Conservation (phyloP, 495 filamentous ascomycete genomes). For the Penicillium daleae region DNA sequence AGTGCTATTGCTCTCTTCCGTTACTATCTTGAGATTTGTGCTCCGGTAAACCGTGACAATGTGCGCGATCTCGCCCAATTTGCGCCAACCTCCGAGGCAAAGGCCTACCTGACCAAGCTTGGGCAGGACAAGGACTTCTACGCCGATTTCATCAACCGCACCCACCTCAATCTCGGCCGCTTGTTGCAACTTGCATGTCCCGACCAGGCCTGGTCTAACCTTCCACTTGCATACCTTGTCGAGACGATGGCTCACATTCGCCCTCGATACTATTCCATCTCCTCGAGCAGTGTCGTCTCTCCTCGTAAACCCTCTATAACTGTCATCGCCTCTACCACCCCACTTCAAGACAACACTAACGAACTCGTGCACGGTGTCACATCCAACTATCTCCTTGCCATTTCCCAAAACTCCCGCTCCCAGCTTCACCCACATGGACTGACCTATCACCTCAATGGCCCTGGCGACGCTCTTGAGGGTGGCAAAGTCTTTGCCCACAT, state of each 20-base stretch:
- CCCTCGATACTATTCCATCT: slow-evolving; percentile 60
- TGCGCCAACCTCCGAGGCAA: slow-evolving; percentile 44
- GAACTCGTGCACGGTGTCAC: slow-evolving; percentile 47
- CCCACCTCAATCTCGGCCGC: slow-evolving; percentile 47
- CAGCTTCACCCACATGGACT: slow-evolving; percentile 32
- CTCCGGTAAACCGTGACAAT: slow-evolving; percentile 47
- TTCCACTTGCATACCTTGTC: slow-evolving; percentile 51
- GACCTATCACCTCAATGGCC: slow-evolving; percentile 42
- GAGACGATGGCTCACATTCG: slow-evolving; percentile 47
- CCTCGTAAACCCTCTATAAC: slow-evolving; percentile 50
- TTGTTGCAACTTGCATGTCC: slow-evolving; percentile 37
- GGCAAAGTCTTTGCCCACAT: slow-evolving; percentile 46
- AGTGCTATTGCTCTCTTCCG: slow-evolving; percentile 45
- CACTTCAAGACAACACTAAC: slow-evolving; percentile 28
- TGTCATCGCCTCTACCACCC: slow-evolving; percentile 40
- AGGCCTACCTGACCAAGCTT: slow-evolving; percentile 36
- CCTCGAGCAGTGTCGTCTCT: slow-evolving; percentile 50
- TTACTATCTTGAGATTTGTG: slow-evolving; percentile 56
- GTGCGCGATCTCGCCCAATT: slow-evolving; percentile 48
- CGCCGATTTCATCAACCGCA: slow-evolving; percentile 33
- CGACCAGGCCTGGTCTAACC: slow-evolving; percentile 34
- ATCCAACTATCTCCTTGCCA: slow-evolving; percentile 52
- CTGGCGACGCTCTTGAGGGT: slow-evolving; percentile 29
- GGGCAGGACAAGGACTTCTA: slow-evolving; percentile 42
- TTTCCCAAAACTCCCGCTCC: slow-evolving; percentile 28